Evolutionary conservation across 73 alveolate genomes (phyloP), one percentile per base, ranked within the genome.

Genomic region (Tetrahymena elliotti): DNA sequence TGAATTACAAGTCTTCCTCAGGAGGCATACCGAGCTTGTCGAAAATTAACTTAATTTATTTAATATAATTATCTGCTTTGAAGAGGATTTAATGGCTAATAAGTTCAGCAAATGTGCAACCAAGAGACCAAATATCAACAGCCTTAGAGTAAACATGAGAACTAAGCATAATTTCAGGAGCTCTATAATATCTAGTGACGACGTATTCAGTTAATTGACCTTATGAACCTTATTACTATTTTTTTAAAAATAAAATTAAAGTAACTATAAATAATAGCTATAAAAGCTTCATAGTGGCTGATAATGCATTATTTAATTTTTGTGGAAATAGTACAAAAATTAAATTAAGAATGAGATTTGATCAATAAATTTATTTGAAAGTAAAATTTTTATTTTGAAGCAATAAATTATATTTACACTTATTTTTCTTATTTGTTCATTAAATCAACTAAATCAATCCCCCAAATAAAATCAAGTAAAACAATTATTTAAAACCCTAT

Each of bases 111-210:
- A 97, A 97, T 24, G 97, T 94, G 93, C 99, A 97, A 22, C 98
- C 99, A 38, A 97, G 97, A 27, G 97, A 94, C 99, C 99, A 97
- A 41, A 97, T 97, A 82, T 97, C 99, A n/a, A 96, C 95, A 53
- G 97, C 96, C 83, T 97, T 96, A 15, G 97, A 93, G 93, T 97
- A 97, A 52, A 94, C 97, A 53, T 97, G 97, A 18, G 96, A 68
- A 34, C 96, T 94, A 36, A 96, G 92, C 97, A 97, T 95, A 4
- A 96, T 96, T 96, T 97, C 99, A 16, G 99, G 99, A 18, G 99
- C 98, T 92, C 99, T 96, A 93, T 97, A 97, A 93, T 94, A 97
- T 93, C 98, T 95, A 33, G 99, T 97, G 20, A 96, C 98, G 20
- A 97, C 98, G 84, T 97, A 97, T 95, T 97, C 98, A n/a, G 98